Base-by-base conservation (phyloP, 2,329 filamentous ascomycete species). In the Rutstroemia sydowiana region DNA sequence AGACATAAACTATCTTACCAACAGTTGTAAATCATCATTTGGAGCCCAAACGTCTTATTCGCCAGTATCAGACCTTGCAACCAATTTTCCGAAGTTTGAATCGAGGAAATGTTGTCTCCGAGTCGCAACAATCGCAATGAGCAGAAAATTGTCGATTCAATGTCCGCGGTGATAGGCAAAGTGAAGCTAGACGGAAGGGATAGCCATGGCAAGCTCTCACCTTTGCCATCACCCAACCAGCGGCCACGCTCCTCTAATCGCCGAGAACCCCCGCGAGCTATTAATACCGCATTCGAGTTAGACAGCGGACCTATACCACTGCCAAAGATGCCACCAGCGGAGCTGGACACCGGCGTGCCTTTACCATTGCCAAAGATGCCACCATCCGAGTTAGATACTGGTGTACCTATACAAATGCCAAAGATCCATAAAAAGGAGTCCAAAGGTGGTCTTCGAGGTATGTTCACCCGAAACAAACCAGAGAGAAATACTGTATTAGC, bases 401-500 rank as follows among this genome's bases (percentile, higher is more conserved):
- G n/a, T n/a, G 55, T 61, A 18, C 58, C 63, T 20, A 49, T 63
- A 42, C 45, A 48, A 13, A 36, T 55, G 31, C 51, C 53, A n/a
- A 61, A 61, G 32, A 11, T 65, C 8, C 56, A 61, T 20, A 53
- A 56, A 11, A 47, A 47, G 18, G 56, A 60, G 16, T 65, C 63
- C 1, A 65, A 60, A 53, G 59, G 60, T 14, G 60, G 62, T 28
- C 45, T 66, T 18, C 55, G 64, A 37, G 61, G 58, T 13, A 62
- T 66, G n/a, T 66, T 66, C 42, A 61, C 53, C 21, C 52, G 59
- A 26, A 61, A 59, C 28, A 63, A 62, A 49, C n/a, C 45, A 1
- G 61, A 63, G 8, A 63, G 61, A 32, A 45, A 36, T 32, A 20
- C 51, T 14, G 44, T 60, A 18, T 54, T 51, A 3, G 53, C 58